Evolutionary conservation across 768 basidiomycete species (phyloP), one percentile per base, ranked within the genome.

Genomic region (Chalciporus chontae): DNA sequence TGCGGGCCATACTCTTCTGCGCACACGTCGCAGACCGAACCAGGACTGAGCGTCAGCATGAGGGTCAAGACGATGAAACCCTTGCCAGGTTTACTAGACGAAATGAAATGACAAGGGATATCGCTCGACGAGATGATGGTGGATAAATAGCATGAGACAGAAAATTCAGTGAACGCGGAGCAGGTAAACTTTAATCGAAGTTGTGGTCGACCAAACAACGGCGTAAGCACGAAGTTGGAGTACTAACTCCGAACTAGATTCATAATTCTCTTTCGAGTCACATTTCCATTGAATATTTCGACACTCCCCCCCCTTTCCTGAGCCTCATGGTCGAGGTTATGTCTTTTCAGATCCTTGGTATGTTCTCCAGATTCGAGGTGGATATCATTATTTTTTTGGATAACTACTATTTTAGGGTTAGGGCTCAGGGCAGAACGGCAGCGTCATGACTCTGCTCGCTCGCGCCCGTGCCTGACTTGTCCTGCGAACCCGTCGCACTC

Each of bases 21-120:
- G 76, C 88, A 90, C 65, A 90, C 88, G 77, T 90, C 88, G 83
- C 88, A 90, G 69, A 83, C 77, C 68, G 85, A 89, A 71, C 85
- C 85, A 69, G 85, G 80, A 73, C 74, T 78, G 65, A 90, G 85
- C 68, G 87, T 85, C 73, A 90, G 81, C 88, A 90, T 90, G 66
- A 65, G 61, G 63, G 65, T 66, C 67, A 68, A 69, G 67, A 63
- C 69, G 64, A 63, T 63, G 55, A 67, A 59, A 66, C 68, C 68
- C 68, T 68, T 66, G 65, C 60, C 66, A 68, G 62, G 68, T 69
- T 65, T 64, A 68, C 63, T 67, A 60, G 61, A 69, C 58, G 57
- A 70, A 71, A 65, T 57, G 54, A 68, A 36, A 59, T 67, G 75
- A 70, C 67, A 65, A 71, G 71, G 71, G 70, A 70, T 70, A 65